Evolutionary conservation across 1,139 yeast genomes (phyloP).

Genomic region (Barnettozyma hawaiiensis): DNA sequence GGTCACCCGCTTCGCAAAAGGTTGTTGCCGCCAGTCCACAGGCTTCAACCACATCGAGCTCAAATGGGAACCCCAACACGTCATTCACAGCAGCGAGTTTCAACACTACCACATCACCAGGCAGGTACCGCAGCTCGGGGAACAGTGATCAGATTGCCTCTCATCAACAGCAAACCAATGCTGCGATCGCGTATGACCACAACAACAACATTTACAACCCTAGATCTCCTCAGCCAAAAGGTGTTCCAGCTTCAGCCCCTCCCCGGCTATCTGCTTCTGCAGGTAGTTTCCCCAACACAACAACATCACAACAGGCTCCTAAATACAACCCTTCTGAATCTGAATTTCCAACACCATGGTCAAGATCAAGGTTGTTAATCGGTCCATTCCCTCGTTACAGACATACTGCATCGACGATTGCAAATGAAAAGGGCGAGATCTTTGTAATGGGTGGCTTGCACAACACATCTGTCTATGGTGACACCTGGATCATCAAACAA

Average conservation of each 20-base stretch:
- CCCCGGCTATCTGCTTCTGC: not conserved
- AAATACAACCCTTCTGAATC: not conserved
- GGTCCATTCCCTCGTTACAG: slow-evolving; percentile 94
- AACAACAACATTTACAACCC: slow-evolving; percentile 22
- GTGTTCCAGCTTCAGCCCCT: not conserved
- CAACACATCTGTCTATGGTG: slow-evolving; percentile 90
- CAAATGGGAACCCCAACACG: slow-evolving; percentile 1
- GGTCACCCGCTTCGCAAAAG: slow-evolving; percentile 5
- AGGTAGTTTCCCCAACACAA: slow-evolving; percentile 2
- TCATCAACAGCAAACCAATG: slow-evolving; percentile 9
- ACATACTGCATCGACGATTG: slow-evolving; percentile 74
- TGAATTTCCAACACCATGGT: slow-evolving; percentile 54
- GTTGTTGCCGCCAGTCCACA: slow-evolving; percentile 7
- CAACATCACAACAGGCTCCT: slow-evolving; percentile 13
- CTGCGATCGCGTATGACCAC: slow-evolving; percentile 19
- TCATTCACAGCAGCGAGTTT: not conserved
- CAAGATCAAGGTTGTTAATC: slow-evolving; percentile 57
- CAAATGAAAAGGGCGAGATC: slow-evolving; percentile 77
- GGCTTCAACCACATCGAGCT: slow-evolving; percentile 6
- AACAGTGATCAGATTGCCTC: slow-evolving; percentile 2
- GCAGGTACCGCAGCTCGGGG: not conserved
- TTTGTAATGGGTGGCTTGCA: slow-evolving; percentile 93
- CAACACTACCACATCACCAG: slow-evolving; percentile 1
- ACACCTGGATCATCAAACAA: slow-evolving; percentile 76
- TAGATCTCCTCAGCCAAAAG: slow-evolving; percentile 21